These are phyloP conservation scores for Alternaria atra DNA, from an alignment of 2,329 filamentous ascomycete genomes.

Conservation along the genomic window DNA sequence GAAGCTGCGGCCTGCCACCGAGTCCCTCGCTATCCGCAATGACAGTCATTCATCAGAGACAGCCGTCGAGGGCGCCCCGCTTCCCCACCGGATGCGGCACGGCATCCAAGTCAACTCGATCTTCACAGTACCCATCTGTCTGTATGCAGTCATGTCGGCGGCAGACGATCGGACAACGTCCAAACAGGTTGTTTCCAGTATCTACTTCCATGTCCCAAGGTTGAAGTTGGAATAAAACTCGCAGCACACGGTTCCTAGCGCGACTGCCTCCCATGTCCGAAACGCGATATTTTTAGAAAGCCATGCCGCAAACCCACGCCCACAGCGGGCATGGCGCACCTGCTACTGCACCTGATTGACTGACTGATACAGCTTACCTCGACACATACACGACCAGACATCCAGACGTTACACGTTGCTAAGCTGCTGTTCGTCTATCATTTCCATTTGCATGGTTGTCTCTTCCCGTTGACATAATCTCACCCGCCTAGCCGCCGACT, in stretches of 20 bases:
- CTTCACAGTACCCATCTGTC: not conserved
- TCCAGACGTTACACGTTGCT: conserved; percentile 27
- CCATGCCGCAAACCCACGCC: conserved; percentile 16
- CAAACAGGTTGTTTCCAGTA: conserved; percentile 3
- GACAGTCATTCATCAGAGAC: conserved; percentile 2
- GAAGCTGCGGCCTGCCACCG: conserved; percentile 7
- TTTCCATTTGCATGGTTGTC: not conserved
- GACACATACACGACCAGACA: conserved; percentile 14
- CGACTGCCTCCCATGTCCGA: conserved; percentile 21
- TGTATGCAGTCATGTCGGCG: conserved; percentile 3
- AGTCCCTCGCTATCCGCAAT: conserved; percentile 3
- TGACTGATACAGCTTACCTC: conserved; percentile 7
- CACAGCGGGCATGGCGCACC: conserved; percentile 24
- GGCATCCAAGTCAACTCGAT: conserved; percentile 2
- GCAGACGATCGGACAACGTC: conserved; percentile 1
- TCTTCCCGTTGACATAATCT: conserved; percentile 31
- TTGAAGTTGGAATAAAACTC: conserved; percentile 32
- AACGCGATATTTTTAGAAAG: conserved; percentile 30
- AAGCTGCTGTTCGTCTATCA: conserved; percentile 22
- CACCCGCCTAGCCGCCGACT: conserved; percentile 44
- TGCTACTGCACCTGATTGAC: conserved; percentile 21
- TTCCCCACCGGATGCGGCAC: conserved; percentile 11
- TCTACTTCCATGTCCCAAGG: conserved; percentile 10
- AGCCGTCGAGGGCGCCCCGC: conserved; percentile 6
- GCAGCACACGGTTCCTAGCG: conserved; percentile 23